These are phyloP conservation scores for Tricholoma terreum DNA, from an alignment of 768 basidiomycete species.

Conservation along the genomic window DNA sequence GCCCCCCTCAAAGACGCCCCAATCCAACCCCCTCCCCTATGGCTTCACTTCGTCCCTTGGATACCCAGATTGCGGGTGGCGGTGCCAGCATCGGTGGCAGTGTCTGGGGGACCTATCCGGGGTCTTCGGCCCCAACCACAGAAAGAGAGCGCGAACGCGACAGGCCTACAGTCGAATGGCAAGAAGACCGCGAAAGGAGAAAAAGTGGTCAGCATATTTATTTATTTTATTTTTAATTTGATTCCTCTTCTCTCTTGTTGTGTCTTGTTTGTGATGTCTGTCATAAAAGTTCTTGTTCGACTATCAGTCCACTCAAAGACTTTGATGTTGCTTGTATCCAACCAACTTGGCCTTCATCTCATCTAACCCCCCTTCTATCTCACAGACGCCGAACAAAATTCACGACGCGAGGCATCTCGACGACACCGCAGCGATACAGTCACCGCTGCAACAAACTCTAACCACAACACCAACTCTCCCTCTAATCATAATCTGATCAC, in stretches of 20 bases:
- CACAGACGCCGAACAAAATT: not conserved
- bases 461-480: not conserved
- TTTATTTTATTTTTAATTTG: slow-evolving; percentile 1
- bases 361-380: not conserved
- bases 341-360: not conserved
- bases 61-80: slow-evolving; percentile 14
- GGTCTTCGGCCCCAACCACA: slow-evolving; percentile 2
- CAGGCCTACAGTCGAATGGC: not conserved
- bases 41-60: slow-evolving; percentile 27
- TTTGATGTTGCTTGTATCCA: too few relatives aligned
- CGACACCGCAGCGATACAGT: slow-evolving; percentile 9
- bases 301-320: too few relatives aligned
- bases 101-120: slow-evolving; percentile 16
- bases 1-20: slow-evolving; percentile 11
- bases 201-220: not conserved
- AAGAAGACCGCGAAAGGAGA: slow-evolving; percentile 1
- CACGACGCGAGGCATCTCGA: not conserved
- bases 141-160: slow-evolving; percentile 15
- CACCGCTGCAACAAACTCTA: not conserved
- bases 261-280: not conserved
- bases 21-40: slow-evolving; percentile 34
- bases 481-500: too few relatives aligned
- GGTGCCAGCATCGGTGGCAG: slow-evolving; percentile 4
- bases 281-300: too few relatives aligned
- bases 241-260: not conserved